Evolutionary conservation across 805 yeast genomes (phyloP), one percentile per base, ranked within the genome.

Genomic region (Yamadazyma olivae): DNA sequence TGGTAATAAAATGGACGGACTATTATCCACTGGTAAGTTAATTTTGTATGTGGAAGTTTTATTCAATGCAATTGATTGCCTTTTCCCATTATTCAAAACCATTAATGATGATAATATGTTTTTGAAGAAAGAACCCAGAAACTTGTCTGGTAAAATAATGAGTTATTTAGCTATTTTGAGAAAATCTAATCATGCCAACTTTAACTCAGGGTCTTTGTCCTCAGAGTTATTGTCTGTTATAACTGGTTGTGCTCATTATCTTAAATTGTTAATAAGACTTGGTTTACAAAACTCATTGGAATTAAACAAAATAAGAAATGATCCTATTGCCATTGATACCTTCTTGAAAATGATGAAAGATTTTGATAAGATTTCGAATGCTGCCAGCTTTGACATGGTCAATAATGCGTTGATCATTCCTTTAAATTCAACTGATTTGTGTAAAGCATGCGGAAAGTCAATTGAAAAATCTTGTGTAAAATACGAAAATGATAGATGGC

Each of bases 161-260:
- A 79, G 87, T 32, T 91, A 88, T 61, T 71, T 93, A 54, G 89
- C 95, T 1, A 71, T 88, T 22, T 62, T 93, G 28, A 71, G 96
- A 43, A 88, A 86, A 50, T 68, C 78, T 0, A 45, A 58, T 47
- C 59, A 59, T 30, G 51, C 61, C 2, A 52, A 60, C 3, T 49
- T 56, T 7, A 61, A 69, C 3, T 45, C 72, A 33, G 71, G 71
- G 45, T 45, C 72, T 30, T 62, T 75, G 27, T 77, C 89, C 0
- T 81, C 84, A 3, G 82, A 79, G 36, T 54, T 91, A 26, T 71
- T 93, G 46, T 77, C 91, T 0, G 78, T 90, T 8, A 90, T 90
- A 4, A 87, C 96, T 1, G 89, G 95, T 0, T 67, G 91, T 48
- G 97, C 99, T 0, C 98, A 93, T 56, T 91, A 89, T 58, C 68